Evolutionary conservation across 2,329 filamentous ascomycete genomes (phyloP), one percentile per base, ranked within the genome.

Genomic region (Fusarium sp.): DNA sequence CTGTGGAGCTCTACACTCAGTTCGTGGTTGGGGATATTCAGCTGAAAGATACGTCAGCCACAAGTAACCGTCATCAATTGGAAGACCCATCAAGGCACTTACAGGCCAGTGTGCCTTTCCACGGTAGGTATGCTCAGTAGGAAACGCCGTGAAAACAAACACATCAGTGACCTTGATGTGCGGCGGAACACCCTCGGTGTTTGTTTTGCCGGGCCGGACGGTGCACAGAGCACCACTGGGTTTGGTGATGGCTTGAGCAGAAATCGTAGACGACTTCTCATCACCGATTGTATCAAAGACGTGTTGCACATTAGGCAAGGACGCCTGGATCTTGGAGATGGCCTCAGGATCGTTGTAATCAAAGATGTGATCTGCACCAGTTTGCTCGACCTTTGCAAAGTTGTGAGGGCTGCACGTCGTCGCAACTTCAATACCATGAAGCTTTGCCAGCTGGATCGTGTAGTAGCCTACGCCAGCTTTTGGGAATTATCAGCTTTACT

Each of bases 211-310:
- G 0, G 82, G 82, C 3, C 82, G 63, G 4, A 85, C 82, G 0
- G 82, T 85, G 57, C 82, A 84, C 1, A 84, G 54, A 0, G 48
- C 47, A 0, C 81, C 79, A 0, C 67, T 62, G 0, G 56, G 30
- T 0, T 57, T 40, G 1, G 40, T 30, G 2, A 82, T 62, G 0
- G 78, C 74, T 6, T 68, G 61, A 0, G 80, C 80, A 0, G 79
- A 76, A 4, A 67, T 70, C 1, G 56, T 66, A 0, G 82, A 84
- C 0, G 82, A 82, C 0, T 69, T 73, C 2, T 63, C 39, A 40
- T 77, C 78, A 3, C 83, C 84, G 30, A 85, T 81, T 0, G 80
- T 82, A 36, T 85, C 82, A 46, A 84, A 82, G 13, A 78, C 77
- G 41, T 82, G 78, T 1, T 73, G 53, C 3, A 84, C 63, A 1